Evolutionary conservation across 2,329 filamentous ascomycete species (phyloP).

Genomic region (Epichloe sp.): DNA sequence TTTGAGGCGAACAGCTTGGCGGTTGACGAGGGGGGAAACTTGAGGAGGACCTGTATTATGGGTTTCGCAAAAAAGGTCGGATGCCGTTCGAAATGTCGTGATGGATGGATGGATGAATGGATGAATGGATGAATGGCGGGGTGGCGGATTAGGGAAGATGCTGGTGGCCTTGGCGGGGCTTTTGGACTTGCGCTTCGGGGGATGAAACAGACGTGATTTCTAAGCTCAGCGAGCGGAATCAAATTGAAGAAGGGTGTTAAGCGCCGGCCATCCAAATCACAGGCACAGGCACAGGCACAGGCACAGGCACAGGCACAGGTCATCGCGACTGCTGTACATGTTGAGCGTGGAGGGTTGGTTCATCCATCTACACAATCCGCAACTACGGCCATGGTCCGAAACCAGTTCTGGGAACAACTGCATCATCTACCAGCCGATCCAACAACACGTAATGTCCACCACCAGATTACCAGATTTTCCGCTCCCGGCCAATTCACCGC

Average conservation of each 20-base stretch:
- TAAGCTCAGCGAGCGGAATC: constrained; percentile 5
- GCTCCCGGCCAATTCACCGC: constrained; percentile 5
- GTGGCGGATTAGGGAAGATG: no score
- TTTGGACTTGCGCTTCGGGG: no score
- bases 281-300: no score
- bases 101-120: not conserved
- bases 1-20: constrained; percentile 88
- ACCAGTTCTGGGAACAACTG: not conserved
- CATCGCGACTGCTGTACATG: not conserved
- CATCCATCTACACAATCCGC: not conserved
- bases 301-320: not conserved
- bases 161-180: no score
- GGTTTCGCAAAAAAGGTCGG: not conserved
- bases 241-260: no score
- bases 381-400: not conserved
- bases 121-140: not conserved
- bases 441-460: no score
- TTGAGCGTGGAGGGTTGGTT: not conserved
- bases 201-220: constrained; percentile 7
- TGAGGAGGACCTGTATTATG: no score
- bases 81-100: not conserved
- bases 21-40: constrained; percentile 14
- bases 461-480: no score
- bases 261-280: no score
- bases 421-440: no score